These are phyloP conservation scores for Tinospora cordifolia DNA, from an alignment of 164 flowering plant genomes.

Conservation along the genomic window DNA sequence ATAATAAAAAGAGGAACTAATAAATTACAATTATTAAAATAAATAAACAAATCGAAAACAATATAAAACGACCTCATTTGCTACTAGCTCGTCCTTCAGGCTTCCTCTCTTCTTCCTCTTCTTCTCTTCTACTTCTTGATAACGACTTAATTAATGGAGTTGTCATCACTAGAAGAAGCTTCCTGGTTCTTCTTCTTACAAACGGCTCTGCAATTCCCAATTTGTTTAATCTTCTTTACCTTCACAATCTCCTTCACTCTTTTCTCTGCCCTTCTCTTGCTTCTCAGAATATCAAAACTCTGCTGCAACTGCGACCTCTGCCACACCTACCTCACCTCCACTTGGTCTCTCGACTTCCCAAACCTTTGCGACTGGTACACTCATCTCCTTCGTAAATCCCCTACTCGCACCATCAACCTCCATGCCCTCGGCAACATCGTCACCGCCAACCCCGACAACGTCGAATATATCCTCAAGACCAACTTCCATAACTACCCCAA, in stretches of 20 bases:
- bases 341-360: slow-evolving; percentile 40
- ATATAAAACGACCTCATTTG: too few relatives aligned
- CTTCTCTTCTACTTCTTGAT: not conserved
- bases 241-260: slow-evolving; percentile 27
- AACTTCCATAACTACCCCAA: slow-evolving; percentile 74
- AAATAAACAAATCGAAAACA: too few relatives aligned
- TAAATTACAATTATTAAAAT: too few relatives aligned
- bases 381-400: slow-evolving; percentile 41
- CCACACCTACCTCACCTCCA: slow-evolving; percentile 25
- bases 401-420: slow-evolving; percentile 47
- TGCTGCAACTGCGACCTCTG: slow-evolving; percentile 55
- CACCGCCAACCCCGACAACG: slow-evolving; percentile 67
- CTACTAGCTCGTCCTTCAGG: not conserved
- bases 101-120: not conserved
- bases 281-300: slow-evolving; percentile 21
- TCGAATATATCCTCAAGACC: slow-evolving; percentile 66
- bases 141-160: not conserved
- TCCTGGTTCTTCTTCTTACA: not conserved
- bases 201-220: not conserved
- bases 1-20: too few relatives aligned
- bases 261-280: slow-evolving; percentile 23
- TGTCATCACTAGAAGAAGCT: not conserved
- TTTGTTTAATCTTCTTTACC: slow-evolving; percentile 26
- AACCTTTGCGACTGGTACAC: slow-evolving; percentile 70
- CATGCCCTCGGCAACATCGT: slow-evolving; percentile 57